Evolutionary conservation across 352 stramenopile genomes (phyloP), one percentile per base, ranked within the genome.

Genomic region (Phytophthora podocarpi): DNA sequence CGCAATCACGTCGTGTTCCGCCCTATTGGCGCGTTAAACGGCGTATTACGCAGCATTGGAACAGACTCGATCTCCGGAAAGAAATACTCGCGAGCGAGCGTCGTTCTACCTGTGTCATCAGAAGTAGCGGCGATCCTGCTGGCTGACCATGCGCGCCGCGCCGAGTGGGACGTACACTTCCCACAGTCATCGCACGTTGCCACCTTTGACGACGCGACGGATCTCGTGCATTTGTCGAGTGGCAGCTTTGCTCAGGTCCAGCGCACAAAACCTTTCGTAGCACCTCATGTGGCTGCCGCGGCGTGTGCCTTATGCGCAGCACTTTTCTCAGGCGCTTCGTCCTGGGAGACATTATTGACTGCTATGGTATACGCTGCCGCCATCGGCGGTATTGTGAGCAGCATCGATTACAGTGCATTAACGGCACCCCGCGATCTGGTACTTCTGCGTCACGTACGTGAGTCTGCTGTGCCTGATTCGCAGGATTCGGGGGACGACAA

Each of bases 101-200:
- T 80, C n/a, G 74, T 90, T 26, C 46, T 94, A 0, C 80, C 80
- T 0, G 81, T 92, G 3, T 73, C 80, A 7, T 86, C 82, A 0
- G 82, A 90, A 55, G 77, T 91, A n/a, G 80, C 69, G 1, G 73
- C 79, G 13, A 78, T 76, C 36, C 72, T 90, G 37, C 67, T 94
- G 23, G 63, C 76, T 2, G 85, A 94, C 46, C 79, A 92, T 48
- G 65, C 64, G 5, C 85, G 84, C 59, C 82, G 85, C 12, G 68
- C 76, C n/a, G 82, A 92, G 13, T 94, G 85, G 85, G 85, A 94
- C 46, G 41, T 87, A 7, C 81, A 92, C 34, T 94, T 94, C 43
- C 83, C 82, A 0, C 49, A 58, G 4, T 88, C 82, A 7, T 59
- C 57, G 3, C 81, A 90, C 36, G 70, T 94, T 4, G 85, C 85